These are phyloP conservation scores for Pestalotiopsis sp. DNA, from an alignment of 2,329 filamentous ascomycete genomes.

Conservation along the genomic window DNA sequence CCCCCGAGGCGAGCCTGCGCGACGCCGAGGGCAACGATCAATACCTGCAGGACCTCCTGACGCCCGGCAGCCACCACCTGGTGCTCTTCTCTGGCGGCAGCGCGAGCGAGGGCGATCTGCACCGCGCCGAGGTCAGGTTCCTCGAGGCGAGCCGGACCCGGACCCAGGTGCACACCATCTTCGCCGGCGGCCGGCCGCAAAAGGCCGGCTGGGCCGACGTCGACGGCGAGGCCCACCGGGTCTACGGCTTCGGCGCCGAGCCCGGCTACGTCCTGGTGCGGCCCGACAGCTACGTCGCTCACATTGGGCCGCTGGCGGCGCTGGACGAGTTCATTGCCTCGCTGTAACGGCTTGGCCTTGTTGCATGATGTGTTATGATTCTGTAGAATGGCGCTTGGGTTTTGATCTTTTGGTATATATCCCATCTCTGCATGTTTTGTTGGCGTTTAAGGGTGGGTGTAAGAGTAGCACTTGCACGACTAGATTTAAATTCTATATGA, in stretches of 20 bases:
- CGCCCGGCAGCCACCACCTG: slow-evolving; percentile 17
- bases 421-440: no score
- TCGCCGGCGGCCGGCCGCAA: background rate
- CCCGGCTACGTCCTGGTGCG: slow-evolving; percentile 32
- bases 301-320: slow-evolving; percentile 29
- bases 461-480: no score
- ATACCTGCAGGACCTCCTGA: slow-evolving; percentile 10
- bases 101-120: slow-evolving; percentile 16
- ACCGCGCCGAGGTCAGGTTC: slow-evolving; percentile 16
- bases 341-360: background rate
- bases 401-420: no score
- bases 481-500: no score
- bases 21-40: background rate
- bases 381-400: no score
- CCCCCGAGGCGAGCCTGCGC: slow-evolving; percentile 39
- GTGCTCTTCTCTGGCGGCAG: slow-evolving; percentile 33
- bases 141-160: background rate
- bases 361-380: background rate
- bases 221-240: slow-evolving; percentile 28
- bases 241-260: slow-evolving; percentile 29
- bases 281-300: slow-evolving; percentile 34
- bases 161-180: slow-evolving; percentile 15
- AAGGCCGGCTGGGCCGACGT: slow-evolving; percentile 16
- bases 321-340: slow-evolving; percentile 25
- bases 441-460: no score